Percentiles rank a stretch among this genome's conserved stretches.
Conservation (phyloP, 1,139 yeast genomes). For the Debaryomycetaceae sp. region DNA sequence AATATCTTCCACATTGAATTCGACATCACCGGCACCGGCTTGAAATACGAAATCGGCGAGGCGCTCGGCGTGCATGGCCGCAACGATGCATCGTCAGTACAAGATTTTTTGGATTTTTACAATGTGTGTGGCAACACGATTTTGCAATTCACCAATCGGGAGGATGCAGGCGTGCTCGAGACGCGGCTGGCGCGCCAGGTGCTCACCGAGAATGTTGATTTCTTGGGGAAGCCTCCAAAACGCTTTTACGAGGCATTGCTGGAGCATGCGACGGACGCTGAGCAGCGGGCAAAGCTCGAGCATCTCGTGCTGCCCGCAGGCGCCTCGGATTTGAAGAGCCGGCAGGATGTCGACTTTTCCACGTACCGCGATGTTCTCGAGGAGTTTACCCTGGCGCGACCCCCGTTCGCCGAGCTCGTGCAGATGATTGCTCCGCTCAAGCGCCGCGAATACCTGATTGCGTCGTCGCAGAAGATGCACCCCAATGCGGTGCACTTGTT, state of each 20-base stretch:
- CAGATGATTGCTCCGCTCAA: constrained; percentile 75
- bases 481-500: constrained; percentile 85
- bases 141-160: constrained; percentile 64
- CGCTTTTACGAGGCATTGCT: constrained; percentile 82
- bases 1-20: constrained; percentile 96
- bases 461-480: constrained; percentile 89
- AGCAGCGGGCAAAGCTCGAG: constrained; percentile 52
- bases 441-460: constrained; percentile 98
- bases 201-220: constrained; percentile 68
- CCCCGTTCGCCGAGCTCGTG: constrained; percentile 61
- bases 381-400: constrained; percentile 76
- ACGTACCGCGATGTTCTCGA: constrained; percentile 75
- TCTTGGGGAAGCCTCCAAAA: constrained; percentile 94
- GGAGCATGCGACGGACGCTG: constrained; percentile 58
- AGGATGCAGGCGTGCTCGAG: constrained; percentile 47
- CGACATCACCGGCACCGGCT: constrained; percentile 82
- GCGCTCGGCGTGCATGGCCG: constrained; percentile 94
- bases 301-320: constrained; percentile 70
- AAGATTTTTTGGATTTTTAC: constrained; percentile 58
- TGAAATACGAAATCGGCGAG: constrained; percentile 90
- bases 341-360: constrained; percentile 75
- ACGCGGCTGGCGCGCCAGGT: constrained; percentile 76
- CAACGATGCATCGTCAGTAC: constrained; percentile 57
- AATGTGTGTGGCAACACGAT: constrained; percentile 60
- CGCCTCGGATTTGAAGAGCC: constrained; percentile 73